Evolutionary conservation across 768 basidiomycete genomes (phyloP).

Genomic region (Tulasnella calospora): DNA sequence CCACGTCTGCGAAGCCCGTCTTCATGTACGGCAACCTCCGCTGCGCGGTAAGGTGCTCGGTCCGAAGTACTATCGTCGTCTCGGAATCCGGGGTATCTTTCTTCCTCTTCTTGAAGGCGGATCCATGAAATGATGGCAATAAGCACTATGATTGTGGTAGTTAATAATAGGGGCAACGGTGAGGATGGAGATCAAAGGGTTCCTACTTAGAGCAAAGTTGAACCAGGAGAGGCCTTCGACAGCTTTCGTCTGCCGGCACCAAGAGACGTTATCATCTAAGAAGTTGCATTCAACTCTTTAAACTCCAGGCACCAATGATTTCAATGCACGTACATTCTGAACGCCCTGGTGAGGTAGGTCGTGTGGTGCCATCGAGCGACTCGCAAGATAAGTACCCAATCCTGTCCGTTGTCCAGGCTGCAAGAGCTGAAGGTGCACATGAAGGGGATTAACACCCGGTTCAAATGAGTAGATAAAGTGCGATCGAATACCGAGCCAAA

Average conservation of each 20-base stretch:
- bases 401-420: not conserved
- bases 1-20: not conserved
- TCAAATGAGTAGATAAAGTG: not conserved
- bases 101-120: not conserved
- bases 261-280: conserved; percentile 4
- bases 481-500: not conserved
- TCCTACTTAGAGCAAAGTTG: not conserved
- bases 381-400: not conserved
- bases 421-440: not conserved
- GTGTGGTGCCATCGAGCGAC: conserved; percentile 1
- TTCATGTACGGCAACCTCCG: not conserved
- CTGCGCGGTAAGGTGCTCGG: not conserved
- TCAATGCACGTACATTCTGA: not conserved
- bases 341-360: not conserved
- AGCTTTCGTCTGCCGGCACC: conserved; percentile 13
- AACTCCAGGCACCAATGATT: too few relatives aligned
- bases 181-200: not conserved
- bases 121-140: not conserved
- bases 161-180: not conserved
- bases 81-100: not conserved
- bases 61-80: not conserved
- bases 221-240: not conserved
- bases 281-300: not conserved
- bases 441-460: too few relatives aligned
- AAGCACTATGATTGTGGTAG: not conserved